Conservation (phyloP, 495 filamentous ascomycete species). For the Tuber melanosporum region DNA sequence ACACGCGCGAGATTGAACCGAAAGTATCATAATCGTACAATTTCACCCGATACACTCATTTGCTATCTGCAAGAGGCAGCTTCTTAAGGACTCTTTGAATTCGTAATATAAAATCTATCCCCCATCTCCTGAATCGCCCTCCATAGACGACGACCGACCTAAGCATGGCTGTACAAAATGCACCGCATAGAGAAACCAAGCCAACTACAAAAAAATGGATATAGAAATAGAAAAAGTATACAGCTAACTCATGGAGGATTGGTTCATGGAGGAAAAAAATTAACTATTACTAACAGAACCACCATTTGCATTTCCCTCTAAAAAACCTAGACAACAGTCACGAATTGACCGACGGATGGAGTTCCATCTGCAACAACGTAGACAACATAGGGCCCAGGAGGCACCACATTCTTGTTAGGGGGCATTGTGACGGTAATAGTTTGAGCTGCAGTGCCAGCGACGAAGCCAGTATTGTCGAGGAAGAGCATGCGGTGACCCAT, state of each 20-base stretch:
- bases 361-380: conserved; percentile 58
- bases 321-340: conserved; percentile 43
- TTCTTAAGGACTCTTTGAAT: not conserved
- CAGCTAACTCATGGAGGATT: not conserved
- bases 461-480: conserved; percentile 52
- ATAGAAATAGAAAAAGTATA: not conserved
- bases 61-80: not conserved
- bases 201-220: not conserved
- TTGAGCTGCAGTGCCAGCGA: conserved; percentile 45
- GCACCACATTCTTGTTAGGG: conserved; percentile 52
- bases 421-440: conserved; percentile 51
- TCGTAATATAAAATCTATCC: not conserved
- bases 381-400: conserved; percentile 58
- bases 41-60: not conserved
- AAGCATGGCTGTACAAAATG: not conserved
- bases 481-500: conserved; percentile 58
- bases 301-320: not conserved
- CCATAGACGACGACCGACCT: not conserved
- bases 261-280: not conserved
- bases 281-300: not conserved
- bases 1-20: not conserved
- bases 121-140: not conserved
- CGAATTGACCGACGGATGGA: conserved; percentile 53
- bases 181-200: not conserved
- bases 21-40: not conserved